Base-by-base conservation (phyloP, 257 asterid genomes). In the Anisodus tanguticus region DNA sequence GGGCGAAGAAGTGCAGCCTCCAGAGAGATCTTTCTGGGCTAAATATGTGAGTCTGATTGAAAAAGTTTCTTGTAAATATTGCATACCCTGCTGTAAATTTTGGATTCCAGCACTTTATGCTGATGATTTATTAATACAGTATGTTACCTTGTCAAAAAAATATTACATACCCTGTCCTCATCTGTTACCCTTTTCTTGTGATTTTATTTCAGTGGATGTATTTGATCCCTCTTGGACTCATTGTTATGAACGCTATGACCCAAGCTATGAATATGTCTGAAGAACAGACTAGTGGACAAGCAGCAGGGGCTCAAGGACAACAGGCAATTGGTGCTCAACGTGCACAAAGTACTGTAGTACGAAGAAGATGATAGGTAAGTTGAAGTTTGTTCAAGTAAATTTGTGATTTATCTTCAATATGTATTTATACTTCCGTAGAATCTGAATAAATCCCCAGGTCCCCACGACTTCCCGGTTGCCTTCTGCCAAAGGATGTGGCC, bases 1-100 rank as follows among this genome's bases (percentile, higher is more conserved):
- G 88, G 94, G 92, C 26, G 98, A 94, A 88, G 97, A 90, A 85
- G 78, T 88, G 82, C 84, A 22, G 86, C 98, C 93, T 49, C 97
- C 95, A 62, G 99, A 96, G 90, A 93, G 90, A 89, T 89, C 99
- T 83, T 96, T 96, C 91, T 96, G 98, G 99, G 98, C 98, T 82
- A 94, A 96, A 96, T 96, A 96, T 84, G 98, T 94, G 89, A 92
- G 99, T 84, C 19, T 74, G 81, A 69, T 74, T 55, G 72, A 79
- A 83, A 80, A 57, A 15, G 26, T 41, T 62, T 72, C 49, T 67
- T 81, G 37, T 82, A 51, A 64, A 82, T 47, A 35, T 55, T 49
- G 2, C 35, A 31, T 31, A 31, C 35, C 35, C 35, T 31, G 35
- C 35, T 31, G 35, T 31, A 31, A 31, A 31, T 1, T 31, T 31